These are phyloP conservation scores for Aureobasidium sp. DNA, from an alignment of 2,329 filamentous ascomycete genomes.

Conservation along the genomic window DNA sequence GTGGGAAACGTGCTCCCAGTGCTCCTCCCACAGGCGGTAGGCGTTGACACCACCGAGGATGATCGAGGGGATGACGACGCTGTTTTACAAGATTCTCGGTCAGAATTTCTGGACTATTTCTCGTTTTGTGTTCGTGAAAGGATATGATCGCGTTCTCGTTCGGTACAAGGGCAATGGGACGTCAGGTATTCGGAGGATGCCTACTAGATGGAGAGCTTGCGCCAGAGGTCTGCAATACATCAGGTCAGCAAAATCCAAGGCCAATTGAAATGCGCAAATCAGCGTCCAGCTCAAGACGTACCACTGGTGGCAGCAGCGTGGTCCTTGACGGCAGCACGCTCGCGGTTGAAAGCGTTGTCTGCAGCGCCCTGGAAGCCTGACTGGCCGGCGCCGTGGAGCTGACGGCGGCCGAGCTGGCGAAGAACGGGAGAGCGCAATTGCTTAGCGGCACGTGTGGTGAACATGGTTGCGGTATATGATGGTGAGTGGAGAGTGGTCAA, in stretches of 20 bases:
- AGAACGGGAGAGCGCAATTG: slow-evolving; percentile 23
- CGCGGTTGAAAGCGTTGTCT: slow-evolving; percentile 90
- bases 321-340: slow-evolving; percentile 82
- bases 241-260: not conserved
- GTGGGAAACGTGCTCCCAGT: slow-evolving; percentile 94
- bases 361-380: slow-evolving; percentile 47
- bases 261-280: not conserved
- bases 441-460: slow-evolving; percentile 15
- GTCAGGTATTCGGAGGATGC: not conserved
- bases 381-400: slow-evolving; percentile 21
- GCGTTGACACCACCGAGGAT: slow-evolving; percentile 71
- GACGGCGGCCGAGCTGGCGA: slow-evolving; percentile 23
- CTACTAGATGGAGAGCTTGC: slow-evolving; percentile 93
- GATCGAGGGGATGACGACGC: slow-evolving; percentile 67
- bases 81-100: slow-evolving; percentile 33
- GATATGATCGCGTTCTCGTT: not conserved
- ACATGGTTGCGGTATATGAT: slow-evolving; percentile 16
- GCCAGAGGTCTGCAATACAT: slow-evolving; percentile 68
- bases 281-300: slow-evolving; percentile 42
- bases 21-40: slow-evolving; percentile 85
- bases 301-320: slow-evolving; percentile 80
- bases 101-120: not conserved
- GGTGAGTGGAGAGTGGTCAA: not conserved
- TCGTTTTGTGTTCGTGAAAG: slow-evolving; percentile 16
- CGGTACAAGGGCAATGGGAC: not conserved